Evolutionary conservation across 805 yeast genomes (phyloP).

Genomic region (Tetrapisispora taiwanensis): DNA sequence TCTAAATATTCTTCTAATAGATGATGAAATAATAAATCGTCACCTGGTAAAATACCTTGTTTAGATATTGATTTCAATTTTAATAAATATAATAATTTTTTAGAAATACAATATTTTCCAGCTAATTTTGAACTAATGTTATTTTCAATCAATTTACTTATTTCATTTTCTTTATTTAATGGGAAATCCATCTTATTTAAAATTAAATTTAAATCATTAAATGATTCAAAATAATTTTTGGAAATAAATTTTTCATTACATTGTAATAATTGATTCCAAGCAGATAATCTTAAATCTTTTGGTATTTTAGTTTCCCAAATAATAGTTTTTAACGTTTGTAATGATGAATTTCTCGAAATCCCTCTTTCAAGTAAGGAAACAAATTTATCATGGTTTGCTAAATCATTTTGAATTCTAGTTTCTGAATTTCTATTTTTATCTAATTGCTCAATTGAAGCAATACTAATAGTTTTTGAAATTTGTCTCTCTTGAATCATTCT

Average conservation of each 20-base stretch:
- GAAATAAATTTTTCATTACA: slow-evolving; percentile 17
- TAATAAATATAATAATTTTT: slow-evolving; percentile 23
- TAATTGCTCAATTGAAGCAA: slow-evolving; percentile 28
- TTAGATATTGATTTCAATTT: slow-evolving; percentile 30
- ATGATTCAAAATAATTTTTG: slow-evolving; percentile 29
- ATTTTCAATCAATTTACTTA: slow-evolving; percentile 13
- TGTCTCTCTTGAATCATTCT: slow-evolving; percentile 47
- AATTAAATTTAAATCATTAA: slow-evolving; percentile 30
- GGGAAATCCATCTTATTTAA: slow-evolving; percentile 25
- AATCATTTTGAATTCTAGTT: slow-evolving; percentile 18
- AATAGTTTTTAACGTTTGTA: slow-evolving; percentile 16
- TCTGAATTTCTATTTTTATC: slow-evolving; percentile 23
- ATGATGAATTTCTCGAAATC: slow-evolving; percentile 25
- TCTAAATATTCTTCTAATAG: slow-evolving; percentile 18
- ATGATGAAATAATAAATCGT: slow-evolving; percentile 28
- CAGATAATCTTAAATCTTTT: slow-evolving; percentile 13
- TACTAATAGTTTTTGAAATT: slow-evolving; percentile 33
- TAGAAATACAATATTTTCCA: slow-evolving; percentile 10
- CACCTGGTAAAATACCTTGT: slow-evolving; percentile 30
- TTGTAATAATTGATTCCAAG: slow-evolving; percentile 21
- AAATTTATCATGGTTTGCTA: slow-evolving; percentile 21
- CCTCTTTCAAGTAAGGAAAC: slow-evolving; percentile 23
- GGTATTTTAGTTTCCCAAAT: slow-evolving; percentile 27
- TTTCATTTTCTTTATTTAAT: slow-evolving; percentile 23
- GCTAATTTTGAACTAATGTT: slow-evolving; percentile 13